A percentile compares a stretch with the other conserved stretches of the same genome.
Evolutionary conservation across 2,329 filamentous ascomycete genomes (phyloP).

Genomic region (Ilyonectria sp.): DNA sequence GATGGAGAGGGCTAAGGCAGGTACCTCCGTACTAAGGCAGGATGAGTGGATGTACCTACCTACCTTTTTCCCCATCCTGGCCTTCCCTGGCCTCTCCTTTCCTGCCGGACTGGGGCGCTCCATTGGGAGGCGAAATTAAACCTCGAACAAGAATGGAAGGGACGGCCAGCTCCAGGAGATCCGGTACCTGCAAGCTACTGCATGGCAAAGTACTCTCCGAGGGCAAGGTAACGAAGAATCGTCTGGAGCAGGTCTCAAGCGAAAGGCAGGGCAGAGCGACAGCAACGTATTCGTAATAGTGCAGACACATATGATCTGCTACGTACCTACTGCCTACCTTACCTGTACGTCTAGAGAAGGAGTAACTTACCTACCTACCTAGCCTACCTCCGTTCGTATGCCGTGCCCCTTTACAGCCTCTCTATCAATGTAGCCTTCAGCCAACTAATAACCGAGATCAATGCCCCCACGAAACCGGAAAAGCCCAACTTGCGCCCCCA

Average conservation of each 20-base stretch:
- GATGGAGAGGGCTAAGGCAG: constrained; percentile 42
- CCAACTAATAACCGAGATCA: constrained; percentile 25
- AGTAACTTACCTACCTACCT: too few species aligned
- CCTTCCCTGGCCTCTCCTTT: constrained; percentile 1
- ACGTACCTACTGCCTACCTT: too few species aligned
- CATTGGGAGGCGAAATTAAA: constrained; percentile 42
- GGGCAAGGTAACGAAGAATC: neutral
- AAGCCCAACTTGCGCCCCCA: constrained; percentile 8
- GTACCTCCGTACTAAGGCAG: constrained; percentile 31
- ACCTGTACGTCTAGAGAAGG: neutral
- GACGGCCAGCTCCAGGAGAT: neutral
- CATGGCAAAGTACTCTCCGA: neutral
- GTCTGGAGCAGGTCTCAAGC: neutral
- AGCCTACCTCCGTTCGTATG: too few species aligned
- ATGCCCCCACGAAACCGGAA: constrained; percentile 14
- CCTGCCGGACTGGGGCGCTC: constrained; percentile 16
- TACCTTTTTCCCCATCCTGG: constrained; percentile 3
- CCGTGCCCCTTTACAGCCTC: neutral
- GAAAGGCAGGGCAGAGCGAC: neutral
- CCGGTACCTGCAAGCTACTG: neutral
- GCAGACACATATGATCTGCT: neutral
- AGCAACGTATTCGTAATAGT: neutral
- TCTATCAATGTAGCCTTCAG: constrained; percentile 1
- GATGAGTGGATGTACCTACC: constrained; percentile 1
- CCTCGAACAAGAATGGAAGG: constrained; percentile 25